These are phyloP conservation scores for Clonostachys solani DNA, from an alignment of 2,329 filamentous ascomycete genomes.

Conservation along the genomic window DNA sequence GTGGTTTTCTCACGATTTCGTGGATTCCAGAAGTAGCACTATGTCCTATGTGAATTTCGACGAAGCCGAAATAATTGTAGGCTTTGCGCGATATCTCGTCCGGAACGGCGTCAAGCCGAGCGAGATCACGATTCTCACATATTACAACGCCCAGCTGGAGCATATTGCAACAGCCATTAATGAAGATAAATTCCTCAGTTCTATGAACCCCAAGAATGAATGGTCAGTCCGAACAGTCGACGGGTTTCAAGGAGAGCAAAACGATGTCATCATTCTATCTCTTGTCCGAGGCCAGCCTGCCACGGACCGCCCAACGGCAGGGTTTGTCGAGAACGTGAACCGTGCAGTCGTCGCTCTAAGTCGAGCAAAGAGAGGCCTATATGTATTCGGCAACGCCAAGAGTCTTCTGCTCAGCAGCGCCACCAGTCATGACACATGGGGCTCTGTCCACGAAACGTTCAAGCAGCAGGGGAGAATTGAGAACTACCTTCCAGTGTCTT, in stretches of 20 bases:
- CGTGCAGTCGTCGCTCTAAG: conserved; percentile 56
- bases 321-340: conserved; percentile 66
- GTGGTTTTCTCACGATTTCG: conserved; percentile 50
- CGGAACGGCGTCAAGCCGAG: conserved; percentile 56
- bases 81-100: conserved; percentile 68
- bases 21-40: conserved; percentile 58
- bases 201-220: conserved; percentile 20
- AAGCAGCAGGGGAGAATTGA: conserved; percentile 19
- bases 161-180: conserved; percentile 48
- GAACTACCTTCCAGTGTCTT: conserved; percentile 55
- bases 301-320: conserved; percentile 41
- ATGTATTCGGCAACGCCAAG: conserved; percentile 74
- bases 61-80: conserved; percentile 74
- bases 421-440: conserved; percentile 34
- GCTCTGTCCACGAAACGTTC: conserved; percentile 35
- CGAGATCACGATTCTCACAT: conserved; percentile 77
- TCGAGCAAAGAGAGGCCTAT: conserved; percentile 74
- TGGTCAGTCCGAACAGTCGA: conserved; percentile 76
- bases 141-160: conserved; percentile 81
- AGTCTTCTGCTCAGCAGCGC: conserved; percentile 40
- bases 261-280: conserved; percentile 76
- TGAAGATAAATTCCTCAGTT: conserved; percentile 14
- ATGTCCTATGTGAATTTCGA: conserved; percentile 63
- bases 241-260: conserved; percentile 88
- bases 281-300: conserved; percentile 66